Base-by-base conservation (phyloP, 2,329 filamentous ascomycete species). In the Zymoseptoria pseudotritici region DNA sequence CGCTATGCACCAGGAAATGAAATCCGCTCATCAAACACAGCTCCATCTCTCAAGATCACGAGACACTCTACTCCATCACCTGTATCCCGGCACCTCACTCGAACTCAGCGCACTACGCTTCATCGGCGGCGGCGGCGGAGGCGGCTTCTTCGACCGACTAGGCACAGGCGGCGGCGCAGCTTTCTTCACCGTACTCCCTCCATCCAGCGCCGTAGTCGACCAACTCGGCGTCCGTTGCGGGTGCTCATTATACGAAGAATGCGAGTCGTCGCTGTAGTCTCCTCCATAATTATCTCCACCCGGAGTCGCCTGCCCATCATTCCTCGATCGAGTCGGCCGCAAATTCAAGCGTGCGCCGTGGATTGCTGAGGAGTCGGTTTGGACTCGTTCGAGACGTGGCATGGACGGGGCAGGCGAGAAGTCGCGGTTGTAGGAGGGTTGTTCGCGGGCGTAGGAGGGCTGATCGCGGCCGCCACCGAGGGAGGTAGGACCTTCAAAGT, bases 91-190 rank as follows among this genome's bases (percentile, higher is more conserved):
- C 19, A 74, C 64, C 58, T 74, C 70, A 50, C 70, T 70, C 50
- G 70, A 72, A 64, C 77, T 80, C 68, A 80, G 70, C 62, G 76
- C 77, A 72, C 76, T 80, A 65, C 83, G 76, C 78, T 87, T 87
- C 75, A 85, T 81, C 21, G 86, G 85, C 10, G 83, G 83, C 21
- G 84, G 85, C 61, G 85, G 84, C 21, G 83, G 81, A 11, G 66
- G 61, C 19, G 85, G 84, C 73, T 88, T 88, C 78, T 87, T 88
- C 42, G 82, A 75, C 69, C 85, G 76, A 21, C 81, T 67, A 51
- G 71, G 71, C 8, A 83, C 82, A 24, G 83, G 83, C 22, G 85
- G 86, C 26, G 86, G 85, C 20, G 86, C 85, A 53, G 84, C 82
- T 52, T 79, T 80, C 72, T 83, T 85, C 71, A 81, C 82, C 66